phyloP scores from a whole-genome alignment of 2,329 filamentous ascomycete species.

The Fusarium hostae region DNA sequence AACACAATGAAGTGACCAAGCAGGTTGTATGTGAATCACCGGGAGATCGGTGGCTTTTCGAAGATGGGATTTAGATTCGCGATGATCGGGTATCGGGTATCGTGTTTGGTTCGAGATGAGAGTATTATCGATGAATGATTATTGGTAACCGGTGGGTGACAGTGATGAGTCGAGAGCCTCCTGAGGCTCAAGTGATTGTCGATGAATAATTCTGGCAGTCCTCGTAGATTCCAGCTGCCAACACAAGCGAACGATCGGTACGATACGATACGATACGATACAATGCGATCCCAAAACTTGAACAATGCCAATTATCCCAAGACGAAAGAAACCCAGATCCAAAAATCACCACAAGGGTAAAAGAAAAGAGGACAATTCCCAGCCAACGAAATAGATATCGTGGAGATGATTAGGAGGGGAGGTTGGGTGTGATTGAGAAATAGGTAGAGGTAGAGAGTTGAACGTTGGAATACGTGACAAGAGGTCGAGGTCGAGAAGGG shows the following conservation, averaged over 20 bases:
- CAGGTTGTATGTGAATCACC: slow-evolving; percentile 6
- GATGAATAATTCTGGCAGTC: slow-evolving; percentile 10
- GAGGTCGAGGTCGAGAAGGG: slow-evolving; percentile 36
- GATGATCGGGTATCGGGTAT: background rate
- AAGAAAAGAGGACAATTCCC: slow-evolving; percentile 24
- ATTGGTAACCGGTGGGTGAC: background rate
- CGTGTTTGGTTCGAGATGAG: background rate
- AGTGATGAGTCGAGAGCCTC: slow-evolving; percentile 20
- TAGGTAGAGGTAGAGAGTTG: background rate
- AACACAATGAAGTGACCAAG: slow-evolving; percentile 32
- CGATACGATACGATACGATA: background rate
- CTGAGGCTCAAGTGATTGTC: slow-evolving; percentile 25
- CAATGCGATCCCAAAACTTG: slow-evolving; percentile 19
- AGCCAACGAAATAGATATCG: slow-evolving; percentile 21
- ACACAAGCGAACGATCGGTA: slow-evolving; percentile 18
- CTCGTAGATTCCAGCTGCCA: slow-evolving; percentile 9
- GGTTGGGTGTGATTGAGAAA: slow-evolving; percentile 36
- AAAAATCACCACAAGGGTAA: slow-evolving; percentile 22
- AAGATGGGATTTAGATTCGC: background rate
- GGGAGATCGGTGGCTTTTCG: background rate
- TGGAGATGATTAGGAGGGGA: slow-evolving; percentile 24
- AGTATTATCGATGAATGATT: background rate
- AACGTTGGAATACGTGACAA: slow-evolving; percentile 34
- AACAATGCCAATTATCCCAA: slow-evolving; percentile 34
- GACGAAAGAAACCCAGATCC: slow-evolving; percentile 31